phyloP scores from a whole-genome alignment of 257 asterid species.

The Nicotiana obtusifolia region DNA sequence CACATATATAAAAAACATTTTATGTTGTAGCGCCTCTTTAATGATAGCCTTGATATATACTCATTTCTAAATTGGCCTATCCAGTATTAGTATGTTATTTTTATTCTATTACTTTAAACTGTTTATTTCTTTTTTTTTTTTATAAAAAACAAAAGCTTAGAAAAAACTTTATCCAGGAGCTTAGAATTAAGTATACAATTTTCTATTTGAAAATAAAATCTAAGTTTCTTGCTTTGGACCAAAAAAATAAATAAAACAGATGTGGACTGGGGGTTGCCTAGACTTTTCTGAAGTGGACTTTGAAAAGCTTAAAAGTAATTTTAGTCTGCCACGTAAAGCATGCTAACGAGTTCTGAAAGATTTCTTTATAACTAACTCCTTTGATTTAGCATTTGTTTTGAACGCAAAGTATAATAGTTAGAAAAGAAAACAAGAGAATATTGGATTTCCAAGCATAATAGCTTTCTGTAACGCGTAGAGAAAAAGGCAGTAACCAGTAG shows the following conservation, averaged over 20 bases:
- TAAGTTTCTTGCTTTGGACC: background rate
- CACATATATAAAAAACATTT: too few relatives aligned
- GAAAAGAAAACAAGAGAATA: background rate
- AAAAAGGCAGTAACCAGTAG: background rate
- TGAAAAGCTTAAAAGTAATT: background rate
- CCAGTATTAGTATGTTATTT: too few relatives aligned
- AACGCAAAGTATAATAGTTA: background rate
- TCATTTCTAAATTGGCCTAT: too few relatives aligned
- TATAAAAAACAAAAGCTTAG: too few relatives aligned
- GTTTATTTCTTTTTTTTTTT: too few relatives aligned
- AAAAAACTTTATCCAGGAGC: background rate
- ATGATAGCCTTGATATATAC: too few relatives aligned
- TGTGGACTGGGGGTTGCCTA: background rate
- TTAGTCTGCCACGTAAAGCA: background rate
- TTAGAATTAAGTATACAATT: background rate
- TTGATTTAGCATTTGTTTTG: background rate
- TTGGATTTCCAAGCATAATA: background rate
- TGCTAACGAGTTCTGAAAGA: background rate
- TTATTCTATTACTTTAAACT: too few relatives aligned
- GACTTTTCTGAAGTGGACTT: background rate
- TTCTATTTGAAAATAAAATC: background rate
- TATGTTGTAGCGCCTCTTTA: too few relatives aligned
- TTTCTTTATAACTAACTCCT: background rate
- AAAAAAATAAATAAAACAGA: too few relatives aligned
- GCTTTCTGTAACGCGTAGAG: background rate